These are phyloP conservation scores for Stellera chamaejasme DNA, from an alignment of 345 rosid species.

Conservation along the genomic window DNA sequence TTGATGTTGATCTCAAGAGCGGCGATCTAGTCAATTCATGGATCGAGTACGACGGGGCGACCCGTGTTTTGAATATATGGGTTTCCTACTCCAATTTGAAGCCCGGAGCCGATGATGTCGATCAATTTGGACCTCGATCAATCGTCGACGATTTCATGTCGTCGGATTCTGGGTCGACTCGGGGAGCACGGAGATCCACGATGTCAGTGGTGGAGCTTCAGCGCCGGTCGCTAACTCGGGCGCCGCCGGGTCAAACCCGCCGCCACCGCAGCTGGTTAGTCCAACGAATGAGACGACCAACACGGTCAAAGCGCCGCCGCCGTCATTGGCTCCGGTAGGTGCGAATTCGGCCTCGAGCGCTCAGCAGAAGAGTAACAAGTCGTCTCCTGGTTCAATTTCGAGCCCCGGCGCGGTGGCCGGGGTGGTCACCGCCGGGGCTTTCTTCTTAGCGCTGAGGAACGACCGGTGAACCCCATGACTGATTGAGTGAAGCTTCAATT, in stretches of 20 bases:
- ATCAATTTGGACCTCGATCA: conserved; percentile 20
- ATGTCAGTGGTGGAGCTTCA: conserved; percentile 88
- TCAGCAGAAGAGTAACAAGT: conserved; percentile 19
- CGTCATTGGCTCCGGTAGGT: too few species aligned
- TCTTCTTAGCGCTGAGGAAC: conserved; percentile 51
- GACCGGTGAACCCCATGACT: too few species aligned
- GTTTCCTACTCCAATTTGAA: conserved; percentile 78
- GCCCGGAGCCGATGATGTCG: conserved; percentile 54
- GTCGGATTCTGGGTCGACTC: conserved; percentile 90
- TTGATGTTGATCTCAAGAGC: conserved; percentile 80
- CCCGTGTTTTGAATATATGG: conserved; percentile 30
- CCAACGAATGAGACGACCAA: too few species aligned
- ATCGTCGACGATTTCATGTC: conserved; percentile 67
- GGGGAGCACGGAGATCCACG: conserved; percentile 85
- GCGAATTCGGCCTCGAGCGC: conserved; percentile 12
- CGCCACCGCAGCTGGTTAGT: conserved; percentile 43
- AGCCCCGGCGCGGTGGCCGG: conserved; percentile 84
- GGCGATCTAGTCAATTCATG: conserved; percentile 78
- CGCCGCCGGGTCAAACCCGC: conserved; percentile 18
- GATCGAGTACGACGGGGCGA: conserved; percentile 58
- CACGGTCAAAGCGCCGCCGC: too few species aligned
- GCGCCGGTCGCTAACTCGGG: conserved; percentile 46
- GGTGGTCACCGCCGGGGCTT: conserved; percentile 80
- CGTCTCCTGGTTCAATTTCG: conserved; percentile 50
- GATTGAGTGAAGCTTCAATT: too few species aligned